These are phyloP conservation scores for Aspergillus sp. DNA, from an alignment of 2,329 filamentous ascomycete species.

Conservation along the genomic window DNA sequence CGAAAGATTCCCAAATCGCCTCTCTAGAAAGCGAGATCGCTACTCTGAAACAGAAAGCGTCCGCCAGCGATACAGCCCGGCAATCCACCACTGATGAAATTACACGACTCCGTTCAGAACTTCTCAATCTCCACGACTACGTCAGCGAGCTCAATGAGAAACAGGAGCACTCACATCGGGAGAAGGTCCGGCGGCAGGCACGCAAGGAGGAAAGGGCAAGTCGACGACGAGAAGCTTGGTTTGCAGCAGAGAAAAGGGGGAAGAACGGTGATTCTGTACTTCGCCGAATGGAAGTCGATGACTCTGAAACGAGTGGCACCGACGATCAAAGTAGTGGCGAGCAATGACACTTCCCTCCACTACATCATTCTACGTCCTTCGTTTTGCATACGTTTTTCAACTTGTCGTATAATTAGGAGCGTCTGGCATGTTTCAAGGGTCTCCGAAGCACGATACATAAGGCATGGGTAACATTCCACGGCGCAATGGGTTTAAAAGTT, in stretches of 20 bases:
- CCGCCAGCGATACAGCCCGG: conserved; percentile 37
- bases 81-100: conserved; percentile 37
- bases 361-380: not conserved
- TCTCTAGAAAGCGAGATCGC: conserved; percentile 42
- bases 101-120: conserved; percentile 35
- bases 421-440: not conserved
- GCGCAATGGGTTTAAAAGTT: conserved; percentile 7
- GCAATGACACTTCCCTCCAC: conserved; percentile 1
- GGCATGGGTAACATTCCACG: conserved; percentile 2
- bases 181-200: conserved; percentile 34
- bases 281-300: conserved; percentile 39
- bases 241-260: conserved; percentile 46
- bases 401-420: not conserved
- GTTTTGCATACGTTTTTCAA: not conserved
- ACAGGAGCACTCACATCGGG: conserved; percentile 33
- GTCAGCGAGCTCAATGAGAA: conserved; percentile 41
- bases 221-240: conserved; percentile 45
- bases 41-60: conserved; percentile 38
- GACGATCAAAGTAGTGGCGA: conserved; percentile 39
- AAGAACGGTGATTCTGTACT: conserved; percentile 42
- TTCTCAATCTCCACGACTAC: conserved; percentile 37
- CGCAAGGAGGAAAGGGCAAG: conserved; percentile 41
- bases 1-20: conserved; percentile 28
- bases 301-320: conserved; percentile 34
- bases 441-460: not conserved